A percentile compares a stretch with the other conserved stretches of the same genome.
Evolutionary conservation across 306 rosid genomes (phyloP).

Genomic region (Rubus parviflorus): DNA sequence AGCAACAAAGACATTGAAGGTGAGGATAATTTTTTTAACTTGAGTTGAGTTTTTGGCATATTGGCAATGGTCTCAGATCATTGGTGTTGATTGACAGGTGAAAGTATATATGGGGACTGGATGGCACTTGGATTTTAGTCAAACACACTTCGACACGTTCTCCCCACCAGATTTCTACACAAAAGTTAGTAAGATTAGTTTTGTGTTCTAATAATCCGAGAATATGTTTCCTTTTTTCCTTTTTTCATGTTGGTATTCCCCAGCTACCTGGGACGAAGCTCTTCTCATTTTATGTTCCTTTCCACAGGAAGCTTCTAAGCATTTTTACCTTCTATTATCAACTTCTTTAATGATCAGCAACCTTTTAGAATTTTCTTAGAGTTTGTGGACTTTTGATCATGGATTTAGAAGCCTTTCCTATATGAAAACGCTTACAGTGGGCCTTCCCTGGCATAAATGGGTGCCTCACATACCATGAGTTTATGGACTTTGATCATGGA

Average conservation of each 20-base stretch:
- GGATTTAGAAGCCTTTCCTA: background rate
- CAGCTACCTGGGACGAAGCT: background rate
- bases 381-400: background rate
- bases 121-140: slow-evolving; percentile 56
- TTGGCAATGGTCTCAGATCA: slow-evolving; percentile 25
- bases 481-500: background rate
- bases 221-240: background rate
- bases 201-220: background rate
- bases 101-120: slow-evolving; percentile 62
- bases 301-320: background rate
- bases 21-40: slow-evolving; percentile 28
- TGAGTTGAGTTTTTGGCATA: slow-evolving; percentile 18
- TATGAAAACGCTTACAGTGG: background rate
- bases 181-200: slow-evolving; percentile 44
- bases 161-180: slow-evolving; percentile 94
- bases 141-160: slow-evolving; percentile 51
- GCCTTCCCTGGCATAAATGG: background rate
- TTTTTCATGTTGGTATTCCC: background rate
- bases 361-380: background rate
- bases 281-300: background rate
- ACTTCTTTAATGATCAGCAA: background rate
- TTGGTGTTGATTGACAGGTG: slow-evolving; percentile 47
- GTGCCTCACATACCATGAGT: no score
- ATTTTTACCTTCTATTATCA: background rate
- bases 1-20: slow-evolving; percentile 64